Conservation (phyloP, 2,329 filamentous ascomycete species). For the Diplodia sapinea region DNA sequence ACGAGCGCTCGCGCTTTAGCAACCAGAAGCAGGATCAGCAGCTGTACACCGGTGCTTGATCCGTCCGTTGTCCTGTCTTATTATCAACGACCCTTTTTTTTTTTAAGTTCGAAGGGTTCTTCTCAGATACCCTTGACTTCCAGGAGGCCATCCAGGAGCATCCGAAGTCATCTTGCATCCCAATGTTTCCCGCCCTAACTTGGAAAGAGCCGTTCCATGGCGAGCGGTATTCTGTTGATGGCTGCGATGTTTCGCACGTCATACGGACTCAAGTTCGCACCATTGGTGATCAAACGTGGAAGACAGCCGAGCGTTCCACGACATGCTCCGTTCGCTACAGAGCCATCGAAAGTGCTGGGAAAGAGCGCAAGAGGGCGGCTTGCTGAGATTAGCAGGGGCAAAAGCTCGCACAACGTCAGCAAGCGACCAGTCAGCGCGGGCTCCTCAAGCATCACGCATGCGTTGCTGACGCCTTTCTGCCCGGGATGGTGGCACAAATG, state of each 20-base stretch:
- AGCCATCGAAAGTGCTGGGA: neutral
- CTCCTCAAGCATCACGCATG: neutral
- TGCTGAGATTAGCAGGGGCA: neutral
- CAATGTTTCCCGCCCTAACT: neutral
- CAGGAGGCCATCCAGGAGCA: neutral
- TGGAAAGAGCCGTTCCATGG: neutral
- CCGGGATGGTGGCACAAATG: neutral
- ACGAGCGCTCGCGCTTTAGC: slow-evolving; percentile 24
- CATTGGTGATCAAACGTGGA: neutral
- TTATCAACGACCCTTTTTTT: neutral
- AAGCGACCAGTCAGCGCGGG: neutral
- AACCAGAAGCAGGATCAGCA: neutral
- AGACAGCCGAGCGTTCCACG: neutral
- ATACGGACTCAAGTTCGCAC: neutral
- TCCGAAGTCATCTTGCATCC: too few species aligned
- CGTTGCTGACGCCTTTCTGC: neutral
- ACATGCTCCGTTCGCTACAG: neutral
- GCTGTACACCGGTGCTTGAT: slow-evolving; percentile 5
- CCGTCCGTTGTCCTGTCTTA: neutral
- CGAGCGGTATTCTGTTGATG: neutral
- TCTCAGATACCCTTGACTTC: slow-evolving; percentile 1
- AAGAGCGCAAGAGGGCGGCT: neutral
- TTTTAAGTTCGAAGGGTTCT: too few species aligned
- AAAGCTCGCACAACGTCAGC: neutral
- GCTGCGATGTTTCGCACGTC: neutral